These are phyloP conservation scores for Cotoneaster glaucophyllus DNA, from an alignment of 306 rosid genomes.

Conservation along the genomic window DNA sequence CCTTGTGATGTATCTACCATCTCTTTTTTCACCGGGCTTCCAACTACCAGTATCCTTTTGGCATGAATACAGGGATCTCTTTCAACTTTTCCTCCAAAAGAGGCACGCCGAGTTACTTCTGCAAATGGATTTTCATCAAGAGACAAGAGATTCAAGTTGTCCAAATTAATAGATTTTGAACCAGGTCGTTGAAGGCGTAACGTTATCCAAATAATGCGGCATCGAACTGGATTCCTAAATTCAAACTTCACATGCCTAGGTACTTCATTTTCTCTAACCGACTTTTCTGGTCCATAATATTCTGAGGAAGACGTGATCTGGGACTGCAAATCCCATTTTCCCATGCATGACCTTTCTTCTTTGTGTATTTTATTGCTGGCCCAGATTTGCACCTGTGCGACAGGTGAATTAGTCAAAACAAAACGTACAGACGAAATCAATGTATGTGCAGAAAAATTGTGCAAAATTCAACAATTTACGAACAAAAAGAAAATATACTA, in stretches of 20 bases:
- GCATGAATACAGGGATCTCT: slow-evolving; percentile 87
- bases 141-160: slow-evolving; percentile 67
- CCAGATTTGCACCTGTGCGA: slow-evolving; percentile 89
- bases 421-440: background rate
- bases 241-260: slow-evolving; percentile 80
- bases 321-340: slow-evolving; percentile 96
- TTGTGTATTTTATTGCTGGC: slow-evolving; percentile 85
- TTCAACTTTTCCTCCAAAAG: slow-evolving; percentile 73
- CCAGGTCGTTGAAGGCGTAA: slow-evolving; percentile 76
- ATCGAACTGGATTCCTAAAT: slow-evolving; percentile 72
- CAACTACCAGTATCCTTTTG: slow-evolving; percentile 79
- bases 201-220: slow-evolving; percentile 90
- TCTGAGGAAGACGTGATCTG: slow-evolving; percentile 61
- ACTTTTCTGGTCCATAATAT: slow-evolving; percentile 61
- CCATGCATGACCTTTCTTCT: slow-evolving; percentile 87
- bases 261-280: slow-evolving; percentile 39
- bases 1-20: slow-evolving; percentile 41
- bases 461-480: background rate
- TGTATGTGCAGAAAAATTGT: background rate
- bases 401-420: slow-evolving; percentile 1
- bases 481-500: background rate
- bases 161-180: slow-evolving; percentile 70
- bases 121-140: slow-evolving; percentile 90
- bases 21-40: slow-evolving; percentile 60
- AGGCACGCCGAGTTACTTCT: slow-evolving; percentile 59